A percentile compares a stretch with the other conserved stretches of the same genome.
These are phyloP conservation scores for Jatropha multifida DNA, from an alignment of 441 rosid genomes.

Conservation along the genomic window DNA sequence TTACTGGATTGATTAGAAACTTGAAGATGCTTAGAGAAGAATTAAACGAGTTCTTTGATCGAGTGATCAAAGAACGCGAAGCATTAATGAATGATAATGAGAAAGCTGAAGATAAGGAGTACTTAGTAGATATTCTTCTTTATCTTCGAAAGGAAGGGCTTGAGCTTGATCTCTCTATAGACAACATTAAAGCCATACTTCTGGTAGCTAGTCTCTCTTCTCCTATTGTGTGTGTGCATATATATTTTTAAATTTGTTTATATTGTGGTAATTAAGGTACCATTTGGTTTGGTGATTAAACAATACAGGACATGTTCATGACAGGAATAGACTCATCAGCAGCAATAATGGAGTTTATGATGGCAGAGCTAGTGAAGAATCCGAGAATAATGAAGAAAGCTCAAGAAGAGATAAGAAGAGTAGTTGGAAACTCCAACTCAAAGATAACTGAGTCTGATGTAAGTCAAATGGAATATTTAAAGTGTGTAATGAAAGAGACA, in stretches of 20 bases:
- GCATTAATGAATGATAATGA: not conserved
- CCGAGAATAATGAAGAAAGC: conserved; percentile 27
- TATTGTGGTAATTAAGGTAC: not conserved
- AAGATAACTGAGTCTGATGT: not conserved
- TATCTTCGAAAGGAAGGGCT: conserved; percentile 16
- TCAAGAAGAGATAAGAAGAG: conserved; percentile 8
- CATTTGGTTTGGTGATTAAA: too few relatives aligned
- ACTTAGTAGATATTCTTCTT: not conserved
- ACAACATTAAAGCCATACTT: not conserved
- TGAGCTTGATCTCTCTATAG: not conserved
- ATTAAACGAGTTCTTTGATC: conserved; percentile 19
- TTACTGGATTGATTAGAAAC: conserved; percentile 15
- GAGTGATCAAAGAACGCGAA: conserved; percentile 18
- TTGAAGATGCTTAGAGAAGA: conserved; percentile 13
- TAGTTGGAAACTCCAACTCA: not conserved
- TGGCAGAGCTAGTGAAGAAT: conserved; percentile 32
- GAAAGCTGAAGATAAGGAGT: not conserved
- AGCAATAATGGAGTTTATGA: conserved; percentile 29
- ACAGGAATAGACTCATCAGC: not conserved
- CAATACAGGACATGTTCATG: conserved; percentile 2
- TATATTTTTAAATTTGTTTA: not conserved
- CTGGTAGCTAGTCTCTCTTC: not conserved
- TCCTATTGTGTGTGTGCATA: not conserved
- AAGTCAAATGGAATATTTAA: not conserved
- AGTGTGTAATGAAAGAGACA: not conserved